Conservation (phyloP, 495 filamentous ascomycete genomes). For the Aspergillus hancockii region DNA sequence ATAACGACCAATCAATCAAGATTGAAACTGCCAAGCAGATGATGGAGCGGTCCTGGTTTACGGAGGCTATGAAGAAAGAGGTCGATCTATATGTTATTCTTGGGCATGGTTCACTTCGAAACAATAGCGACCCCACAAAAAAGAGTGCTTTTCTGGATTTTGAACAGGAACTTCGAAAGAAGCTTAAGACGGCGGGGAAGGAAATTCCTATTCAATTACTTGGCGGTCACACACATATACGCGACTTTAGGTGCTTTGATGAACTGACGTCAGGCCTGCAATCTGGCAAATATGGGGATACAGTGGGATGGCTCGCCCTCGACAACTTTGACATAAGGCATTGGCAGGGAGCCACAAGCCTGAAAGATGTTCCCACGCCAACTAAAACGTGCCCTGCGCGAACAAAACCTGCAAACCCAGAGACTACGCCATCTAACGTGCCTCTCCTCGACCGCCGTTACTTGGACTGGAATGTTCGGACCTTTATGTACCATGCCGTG, state of each 20-base stretch:
- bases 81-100: slow-evolving; percentile 42
- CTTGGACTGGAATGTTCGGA: slow-evolving; percentile 8
- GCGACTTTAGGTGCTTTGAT: slow-evolving; percentile 41
- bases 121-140: background rate
- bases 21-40: slow-evolving; percentile 7
- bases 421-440: background rate
- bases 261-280: slow-evolving; percentile 34
- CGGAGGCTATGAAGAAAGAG: slow-evolving; percentile 33
- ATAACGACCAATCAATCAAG: background rate
- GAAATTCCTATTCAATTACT: slow-evolving; percentile 40
- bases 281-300: slow-evolving; percentile 45
- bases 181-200: slow-evolving; percentile 20
- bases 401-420: too few relatives aligned
- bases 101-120: slow-evolving; percentile 35
- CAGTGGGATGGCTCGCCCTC: slow-evolving; percentile 44
- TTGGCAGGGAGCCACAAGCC: slow-evolving; percentile 3
- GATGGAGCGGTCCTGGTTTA: slow-evolving; percentile 39
- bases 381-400: background rate
- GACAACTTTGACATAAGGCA: slow-evolving; percentile 27
- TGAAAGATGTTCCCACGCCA: background rate
- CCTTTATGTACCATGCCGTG: slow-evolving; percentile 9
- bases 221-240: slow-evolving; percentile 42
- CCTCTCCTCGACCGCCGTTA: slow-evolving; percentile 5
- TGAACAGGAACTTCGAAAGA: background rate
- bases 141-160: background rate